Base-by-base conservation (phyloP, 768 basidiomycete genomes). In the Kwoniella sp. region DNA sequence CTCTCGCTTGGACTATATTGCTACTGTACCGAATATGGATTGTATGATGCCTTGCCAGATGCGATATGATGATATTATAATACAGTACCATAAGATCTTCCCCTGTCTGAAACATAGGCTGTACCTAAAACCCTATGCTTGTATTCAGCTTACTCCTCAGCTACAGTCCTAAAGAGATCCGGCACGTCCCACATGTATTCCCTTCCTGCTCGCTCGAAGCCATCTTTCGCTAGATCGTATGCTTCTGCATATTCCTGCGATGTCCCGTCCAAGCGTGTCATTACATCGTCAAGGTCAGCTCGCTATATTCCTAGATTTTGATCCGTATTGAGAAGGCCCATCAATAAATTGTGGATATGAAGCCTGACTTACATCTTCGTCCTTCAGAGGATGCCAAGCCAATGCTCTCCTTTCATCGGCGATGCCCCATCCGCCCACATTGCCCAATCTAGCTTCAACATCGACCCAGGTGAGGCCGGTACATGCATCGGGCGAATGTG, bases 321-420 rank as follows among this genome's bases (percentile, higher is more conserved):
- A n/a, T n/a, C n/a, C n/a, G n/a, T n/a, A n/a, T n/a, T n/a, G n/a
- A n/a, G n/a, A n/a, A n/a, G n/a, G n/a, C 51, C 13, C 5, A 13
- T 30, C 13, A 27, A 25, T n/a, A n/a, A n/a, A n/a, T n/a, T n/a
- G n/a, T n/a, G n/a, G n/a, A 27, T 13, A 24, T 22, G 4, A 25
- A 22, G 25, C 51, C 27, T 25, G 51, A 26, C 71, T 46, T 27
- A 68, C 74, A 33, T 67, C 53, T 26, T 67, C 68, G 13, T 51
- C 40, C 55, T 74, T 73, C 48, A 71, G 50, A 4, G 53, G 62
- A 66, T 76, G 74, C 60, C 67, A 71, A 17, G 60, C 64, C 15
- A 76, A 27, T 12, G 72, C 70, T 13, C n/a, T 46, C 6, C 56
- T 54, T 9, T 30, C 57, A 19, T 64, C 64, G 4, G 67, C 57